Base-by-base conservation (phyloP, 2,329 filamentous ascomycete species). In the Arthroderma sp. region DNA sequence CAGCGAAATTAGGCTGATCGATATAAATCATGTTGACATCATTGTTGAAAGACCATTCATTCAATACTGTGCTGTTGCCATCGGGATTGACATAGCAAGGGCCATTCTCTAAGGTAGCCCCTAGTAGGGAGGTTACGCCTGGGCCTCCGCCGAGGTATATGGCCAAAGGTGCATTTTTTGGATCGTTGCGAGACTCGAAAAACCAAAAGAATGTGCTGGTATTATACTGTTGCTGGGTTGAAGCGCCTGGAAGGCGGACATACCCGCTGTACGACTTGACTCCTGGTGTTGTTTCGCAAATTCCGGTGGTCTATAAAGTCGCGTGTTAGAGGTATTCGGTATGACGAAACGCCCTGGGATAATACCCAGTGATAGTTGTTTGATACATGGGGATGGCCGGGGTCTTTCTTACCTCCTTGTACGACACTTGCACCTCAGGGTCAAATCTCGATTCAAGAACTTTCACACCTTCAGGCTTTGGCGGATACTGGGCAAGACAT, bases 141-240 rank as follows among this genome's bases (percentile, higher is more conserved):
- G 77, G 77, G 0, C 78, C 78, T 11, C 76, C 75, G 46, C 77
- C 76, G 55, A 81, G 70, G 71, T 75, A 81, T 27, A 80, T 72
- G 0, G 74, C 72, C 30, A 80, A 58, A 0, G 77, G 77, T 2
- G 75, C 75, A 38, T 70, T 72, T 6, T 58, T 53, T 1, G 75
- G 67, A 50, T 69, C 63, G 42, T 73, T 65, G 5, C 74, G 65
- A 5, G 76, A 66, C 52, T 79, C 75, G 52, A 80, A 74, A 54
- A 78, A 80, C 74, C 76, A 78, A 60, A 80, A 81, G 59, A 79
- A 81, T 41, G 74, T 78, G 54, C 78, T 77, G 51, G 78, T 76
- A 2, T 70, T 65, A 51, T 77, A 77, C 45, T 73, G 58, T 51
- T 77, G 73, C 32, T 60, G 52, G 28, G 64, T 61, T 31, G 67